phyloP scores from a whole-genome alignment of 768 basidiomycete genomes.

The Psilocybe azurescens region DNA sequence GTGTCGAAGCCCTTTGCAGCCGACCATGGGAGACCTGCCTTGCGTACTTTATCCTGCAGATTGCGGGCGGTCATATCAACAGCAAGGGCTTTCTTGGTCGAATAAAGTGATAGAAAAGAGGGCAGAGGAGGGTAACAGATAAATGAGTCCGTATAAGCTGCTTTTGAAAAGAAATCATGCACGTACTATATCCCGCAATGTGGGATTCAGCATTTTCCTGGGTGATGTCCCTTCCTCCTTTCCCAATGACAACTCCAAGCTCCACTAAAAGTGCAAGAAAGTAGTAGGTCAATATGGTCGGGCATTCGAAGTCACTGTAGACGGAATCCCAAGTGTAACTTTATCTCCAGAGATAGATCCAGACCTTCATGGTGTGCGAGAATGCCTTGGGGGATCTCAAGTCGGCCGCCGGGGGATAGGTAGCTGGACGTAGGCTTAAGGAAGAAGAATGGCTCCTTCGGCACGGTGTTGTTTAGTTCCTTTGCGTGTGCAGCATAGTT shows the following conservation, averaged over 20 bases:
- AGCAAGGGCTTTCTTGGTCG: conserved; percentile 69
- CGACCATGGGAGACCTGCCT: conserved; percentile 96
- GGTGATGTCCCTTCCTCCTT: conserved; percentile 81
- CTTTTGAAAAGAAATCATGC: neutral
- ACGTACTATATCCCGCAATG: conserved; percentile 91
- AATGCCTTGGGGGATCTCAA: conserved; percentile 88
- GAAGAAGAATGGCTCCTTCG: conserved; percentile 98
- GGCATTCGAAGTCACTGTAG: neutral
- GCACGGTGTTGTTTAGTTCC: conserved; percentile 87
- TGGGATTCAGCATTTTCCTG: conserved; percentile 73
- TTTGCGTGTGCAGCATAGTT: conserved; percentile 93
- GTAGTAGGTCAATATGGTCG: conserved; percentile 5
- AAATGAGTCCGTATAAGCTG: neutral
- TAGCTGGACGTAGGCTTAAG: conserved; percentile 96
- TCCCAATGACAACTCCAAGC: conserved; percentile 96
- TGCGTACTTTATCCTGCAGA: conserved; percentile 91
- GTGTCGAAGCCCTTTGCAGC: conserved; percentile 97
- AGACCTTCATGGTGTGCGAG: conserved; percentile 91
- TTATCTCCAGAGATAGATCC: conserved; percentile 1
- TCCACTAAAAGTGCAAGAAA: conserved; percentile 62
- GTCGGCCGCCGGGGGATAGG: conserved; percentile 70
- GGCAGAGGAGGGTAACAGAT: neutral
- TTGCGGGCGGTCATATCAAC: conserved; percentile 98
- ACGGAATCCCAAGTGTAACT: neutral
- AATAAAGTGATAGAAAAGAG: no score